Evolutionary conservation across 257 asterid genomes (phyloP), one percentile per base, ranked within the genome.

Genomic region (Rubia yunnanensis): DNA sequence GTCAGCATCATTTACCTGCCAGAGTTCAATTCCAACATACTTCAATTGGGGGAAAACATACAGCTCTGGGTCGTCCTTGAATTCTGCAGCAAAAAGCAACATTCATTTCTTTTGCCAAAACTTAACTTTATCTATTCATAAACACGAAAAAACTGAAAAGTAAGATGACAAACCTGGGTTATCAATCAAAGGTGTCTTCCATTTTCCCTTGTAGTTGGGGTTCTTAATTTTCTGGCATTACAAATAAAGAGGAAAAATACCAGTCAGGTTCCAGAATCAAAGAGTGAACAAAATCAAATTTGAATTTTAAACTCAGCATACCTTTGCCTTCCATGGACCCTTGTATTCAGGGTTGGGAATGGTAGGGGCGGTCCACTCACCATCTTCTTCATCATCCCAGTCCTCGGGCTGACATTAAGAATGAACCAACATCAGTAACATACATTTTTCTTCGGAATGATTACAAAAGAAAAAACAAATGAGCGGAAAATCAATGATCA

Each of bases 321-420:
- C 98, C 89, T 88, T 88, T 52, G 94, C 64, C 66, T 73, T 68
- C 98, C 98, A 91, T 59, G 89, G 95, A 26, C 98, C 98, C 83
- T 86, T 86, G 88, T 88, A 88, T 69, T 91, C 96, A 0, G 95
- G 98, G 79, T 91, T 88, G 63, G 99, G 88, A 79, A 88, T 86
- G 11, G 95, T 90, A 56, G 99, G 99, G 41, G 88, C 82, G 3
- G 97, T 82, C 99, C 99, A 94, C 74, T 83, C 92, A 55, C 99
- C 97, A 83, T 94, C 99, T 77, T 94, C 99, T 61, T 86, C 95
- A 63, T 90, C 92, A 72, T 94, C 96, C 97, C 96, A 94, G 74
- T 94, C 99, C 77, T 94, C 97, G 31, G 99, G 99, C 99, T 94
- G 80, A 76, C 75, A 57, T 60, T 32, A 23, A 22, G 36, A 63